Base-by-base conservation (phyloP, 2,329 filamentous ascomycete genomes). In the Neophaeococcomyces mojaviensis region DNA sequence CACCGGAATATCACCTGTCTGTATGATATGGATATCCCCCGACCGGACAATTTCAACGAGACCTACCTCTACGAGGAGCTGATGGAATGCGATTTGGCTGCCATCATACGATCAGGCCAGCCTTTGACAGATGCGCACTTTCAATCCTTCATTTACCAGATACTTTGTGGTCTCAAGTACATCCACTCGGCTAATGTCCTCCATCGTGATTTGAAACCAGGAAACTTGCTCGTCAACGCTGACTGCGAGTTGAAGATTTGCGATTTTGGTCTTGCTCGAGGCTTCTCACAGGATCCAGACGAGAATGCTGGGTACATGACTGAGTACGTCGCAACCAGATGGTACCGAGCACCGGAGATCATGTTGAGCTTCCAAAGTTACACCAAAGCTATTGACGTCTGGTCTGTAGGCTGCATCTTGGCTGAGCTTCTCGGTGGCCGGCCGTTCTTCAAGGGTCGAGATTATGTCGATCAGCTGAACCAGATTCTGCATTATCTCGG, bases 311-410 rank as follows among this genome's bases (percentile, higher is more conserved):
- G 92, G 18, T 98, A 97, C 70, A 97, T 98, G 92, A 98, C 92
- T 9, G 92, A 98, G 70, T 98, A 98, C 62, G 92, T 98, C 46
- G 92, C 92, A 41, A 98, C 92, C 43, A 79, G 92, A 72, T 98
- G 92, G 92, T 98, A 98, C 68, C 84, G 92, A 69, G 92, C 92
- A 3, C 92, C 92, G 4, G 92, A 98, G 68, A 98, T 98, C 59
- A 98, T 98, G 92, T 73, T 98, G 67, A 96, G 88, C 73, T 98
- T 98, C 79, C 90, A 97, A 70, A 96, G 88, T 73, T 98, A 98
- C 69, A 98, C 92, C 61, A 98, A 98, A 88, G 92, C 92, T 58
- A 98, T 98, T 68, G 92, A 98, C 64, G 90, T 98, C 28, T 98
- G 92, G 92, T 98, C 92, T 7, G 90, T 98, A 35, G 92, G 92